A percentile compares a stretch with the other conserved stretches of the same genome.
Conservation (phyloP, 2,329 filamentous ascomycete genomes). For the Penicillium sp. region DNA sequence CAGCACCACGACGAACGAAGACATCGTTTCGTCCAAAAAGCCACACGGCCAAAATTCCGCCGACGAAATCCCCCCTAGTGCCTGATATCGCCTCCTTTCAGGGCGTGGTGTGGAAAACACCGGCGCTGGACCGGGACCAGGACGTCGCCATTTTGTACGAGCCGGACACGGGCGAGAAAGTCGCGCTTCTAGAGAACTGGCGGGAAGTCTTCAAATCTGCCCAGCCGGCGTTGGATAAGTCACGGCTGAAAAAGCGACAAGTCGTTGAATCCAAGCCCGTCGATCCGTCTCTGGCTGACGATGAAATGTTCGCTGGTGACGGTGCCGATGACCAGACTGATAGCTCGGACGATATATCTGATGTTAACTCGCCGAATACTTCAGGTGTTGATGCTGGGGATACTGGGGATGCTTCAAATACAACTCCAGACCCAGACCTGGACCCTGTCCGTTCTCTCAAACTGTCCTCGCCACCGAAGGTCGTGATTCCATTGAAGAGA, state of each 20-base stretch:
- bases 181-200: slow-evolving; percentile 41
- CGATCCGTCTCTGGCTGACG: slow-evolving; percentile 3
- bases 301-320: not conserved
- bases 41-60: not conserved
- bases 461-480: slow-evolving; percentile 13
- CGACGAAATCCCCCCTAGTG: slow-evolving; percentile 6
- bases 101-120: slow-evolving; percentile 35
- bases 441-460: not conserved
- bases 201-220: slow-evolving; percentile 36
- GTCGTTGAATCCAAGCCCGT: not conserved
- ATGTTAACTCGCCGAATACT: slow-evolving; percentile 11
- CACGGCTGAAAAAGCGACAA: slow-evolving; percentile 14
- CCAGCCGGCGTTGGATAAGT: slow-evolving; percentile 25
- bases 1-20: slow-evolving; percentile 15
- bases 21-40: slow-evolving; percentile 2
- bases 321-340: slow-evolving; percentile 8
- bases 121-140: slow-evolving; percentile 19
- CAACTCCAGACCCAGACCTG: slow-evolving; percentile 15
- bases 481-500: slow-evolving; percentile 3
- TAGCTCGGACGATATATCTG: slow-evolving; percentile 17
- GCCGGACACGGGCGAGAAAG: slow-evolving; percentile 35
- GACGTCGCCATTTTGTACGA: slow-evolving; percentile 26
- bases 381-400: slow-evolving; percentile 14
- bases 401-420: slow-evolving; percentile 17
- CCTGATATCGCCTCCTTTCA: slow-evolving; percentile 29